Conservation (phyloP, 179 eudicot genomes). For the Sideroxylon spinosum region DNA sequence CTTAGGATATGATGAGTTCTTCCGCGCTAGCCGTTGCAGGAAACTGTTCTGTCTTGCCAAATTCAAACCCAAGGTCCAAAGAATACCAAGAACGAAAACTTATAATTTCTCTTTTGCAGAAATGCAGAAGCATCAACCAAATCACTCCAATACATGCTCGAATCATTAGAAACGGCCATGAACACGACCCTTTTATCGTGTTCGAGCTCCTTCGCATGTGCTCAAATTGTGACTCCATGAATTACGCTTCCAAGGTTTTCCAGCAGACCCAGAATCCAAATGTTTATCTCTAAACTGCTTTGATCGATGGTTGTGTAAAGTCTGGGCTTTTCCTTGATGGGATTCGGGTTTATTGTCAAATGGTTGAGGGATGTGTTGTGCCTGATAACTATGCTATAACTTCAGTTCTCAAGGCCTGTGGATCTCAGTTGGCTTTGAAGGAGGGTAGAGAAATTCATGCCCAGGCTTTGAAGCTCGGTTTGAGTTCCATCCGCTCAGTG, state of each 20-base stretch:
- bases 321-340: conserved; percentile 5
- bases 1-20: neutral
- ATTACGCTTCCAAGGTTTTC: conserved; percentile 13
- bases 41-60: neutral
- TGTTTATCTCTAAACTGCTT: conserved; percentile 17
- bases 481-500: neutral
- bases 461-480: neutral
- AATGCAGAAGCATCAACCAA: neutral
- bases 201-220: conserved; percentile 1
- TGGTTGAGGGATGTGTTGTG: neutral
- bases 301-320: conserved; percentile 8
- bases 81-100: neutral
- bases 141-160: conserved; percentile 1
- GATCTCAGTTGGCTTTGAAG: neutral
- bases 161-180: conserved; percentile 1
- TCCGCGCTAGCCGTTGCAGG: neutral
- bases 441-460: conserved; percentile 10
- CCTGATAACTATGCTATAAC: neutral
- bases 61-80: neutral
- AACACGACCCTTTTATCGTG: neutral
- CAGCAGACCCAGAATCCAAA: conserved; percentile 7
- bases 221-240: neutral
- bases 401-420: conserved; percentile 13
- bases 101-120: neutral
- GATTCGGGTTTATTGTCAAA: neutral